Evolutionary conservation across 331 rosid genomes (phyloP).

Genomic region (Quercus phellos): DNA sequence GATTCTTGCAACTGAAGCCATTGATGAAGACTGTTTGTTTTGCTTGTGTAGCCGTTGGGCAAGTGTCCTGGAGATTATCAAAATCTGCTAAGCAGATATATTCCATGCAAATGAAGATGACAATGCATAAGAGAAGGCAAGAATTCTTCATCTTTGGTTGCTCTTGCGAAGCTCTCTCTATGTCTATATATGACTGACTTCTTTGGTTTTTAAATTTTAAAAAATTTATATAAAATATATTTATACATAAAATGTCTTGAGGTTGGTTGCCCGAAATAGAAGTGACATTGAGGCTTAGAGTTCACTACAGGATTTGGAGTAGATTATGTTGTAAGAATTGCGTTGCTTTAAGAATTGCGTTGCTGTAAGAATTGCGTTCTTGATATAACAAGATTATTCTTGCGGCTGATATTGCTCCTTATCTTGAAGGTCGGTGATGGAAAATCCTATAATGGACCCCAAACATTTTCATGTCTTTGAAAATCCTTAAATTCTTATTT

Average conservation of each 20-base stretch:
- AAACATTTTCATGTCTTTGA: background rate
- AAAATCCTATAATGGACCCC: too few species aligned
- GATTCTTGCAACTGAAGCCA: constrained; percentile 66
- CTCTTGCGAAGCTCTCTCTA: background rate
- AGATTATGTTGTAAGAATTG: constrained; percentile 36
- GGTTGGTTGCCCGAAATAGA: constrained; percentile 60
- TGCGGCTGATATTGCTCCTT: too few species aligned
- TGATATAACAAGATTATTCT: too few species aligned
- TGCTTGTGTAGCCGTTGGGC: constrained; percentile 36
- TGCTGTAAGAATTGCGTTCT: too few species aligned
- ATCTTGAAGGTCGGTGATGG: too few species aligned
- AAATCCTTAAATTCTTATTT: background rate
- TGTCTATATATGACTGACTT: background rate
- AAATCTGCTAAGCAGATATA: constrained; percentile 33
- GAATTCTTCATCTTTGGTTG: constrained; percentile 28
- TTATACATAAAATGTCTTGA: background rate
- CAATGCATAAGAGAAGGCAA: constrained; percentile 3
- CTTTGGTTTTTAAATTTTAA: background rate
- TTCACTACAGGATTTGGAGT: constrained; percentile 65
- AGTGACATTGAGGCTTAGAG: constrained; percentile 60
- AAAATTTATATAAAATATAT: background rate
- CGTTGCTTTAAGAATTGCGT: constrained; percentile 52
- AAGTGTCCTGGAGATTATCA: constrained; percentile 53
- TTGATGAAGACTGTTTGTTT: constrained; percentile 48
- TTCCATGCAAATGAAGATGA: constrained; percentile 16